Evolutionary conservation across 78 protist species (phyloP), one percentile per base, ranked within the genome.

Genomic region (Cavenderia fasciculata): DNA sequence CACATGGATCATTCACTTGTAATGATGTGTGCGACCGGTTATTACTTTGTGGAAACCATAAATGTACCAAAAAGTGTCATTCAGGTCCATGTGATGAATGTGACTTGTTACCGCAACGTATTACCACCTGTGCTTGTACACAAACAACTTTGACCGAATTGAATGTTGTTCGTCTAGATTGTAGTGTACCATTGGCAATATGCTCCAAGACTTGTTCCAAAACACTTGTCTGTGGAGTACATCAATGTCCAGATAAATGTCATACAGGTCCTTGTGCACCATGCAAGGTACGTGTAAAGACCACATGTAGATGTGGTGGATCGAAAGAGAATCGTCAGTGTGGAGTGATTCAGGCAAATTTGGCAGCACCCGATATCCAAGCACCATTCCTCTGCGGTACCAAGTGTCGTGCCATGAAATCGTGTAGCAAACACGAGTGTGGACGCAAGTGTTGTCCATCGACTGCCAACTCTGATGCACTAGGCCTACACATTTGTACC

Each of bases 361-460:
- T 43, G 11, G 8, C 52, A 43, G 27, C 25, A n/a, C 46, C 68
- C 19, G 29, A n/a, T 3, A 21, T 54, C 12, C 54, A 43, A 4
- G 77, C 56, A 0, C 54, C 87, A 1, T 66, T 62, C 19, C 65
- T 74, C 18, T 62, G 91, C 40, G 75, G 69, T 21, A 31, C 21
- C 69, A 92, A 66, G 41, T 93, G 96, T 34, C 57, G 46, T 10
- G 66, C n/a, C 14, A 38, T 73, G 21, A 14, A 77, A 27, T 52
- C 65, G 8, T 93, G 96, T 43, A 86, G 78, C 31, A 76, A 86
- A 43, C 96, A 93, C 66, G 71, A 71, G 29, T 93, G 96, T 69
- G 86, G 93, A 10, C 23, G 47, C 18, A 75, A 79, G 44, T 93
- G 96, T 38, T 93, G 96, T 38, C 63, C 96, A 38, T 25, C 89